Conservation (phyloP, 306 rosid species). For the Elaeagnus macrophylla region DNA sequence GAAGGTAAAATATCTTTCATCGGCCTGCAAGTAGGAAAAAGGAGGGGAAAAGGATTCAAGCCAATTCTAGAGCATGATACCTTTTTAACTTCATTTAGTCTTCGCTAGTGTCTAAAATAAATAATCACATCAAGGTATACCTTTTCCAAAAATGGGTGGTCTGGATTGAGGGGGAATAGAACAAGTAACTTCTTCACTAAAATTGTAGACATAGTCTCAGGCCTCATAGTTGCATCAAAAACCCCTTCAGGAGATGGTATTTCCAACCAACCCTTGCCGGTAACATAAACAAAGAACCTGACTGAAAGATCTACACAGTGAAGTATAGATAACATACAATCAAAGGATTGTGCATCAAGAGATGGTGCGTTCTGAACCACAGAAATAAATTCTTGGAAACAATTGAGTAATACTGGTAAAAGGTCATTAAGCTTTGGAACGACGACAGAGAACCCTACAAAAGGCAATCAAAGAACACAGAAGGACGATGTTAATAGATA, state of each 20-base stretch:
- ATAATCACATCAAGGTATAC: slow-evolving; percentile 22
- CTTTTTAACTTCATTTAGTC: no score
- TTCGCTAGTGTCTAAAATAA: neutral
- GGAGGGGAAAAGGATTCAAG: slow-evolving; percentile 2
- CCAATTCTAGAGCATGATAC: neutral
- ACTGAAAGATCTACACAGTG: slow-evolving; percentile 53
- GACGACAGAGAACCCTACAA: slow-evolving; percentile 45
- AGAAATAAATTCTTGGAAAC: slow-evolving; percentile 63
- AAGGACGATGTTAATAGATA: neutral
- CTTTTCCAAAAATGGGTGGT: slow-evolving; percentile 43
- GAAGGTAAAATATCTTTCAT: slow-evolving; percentile 48
- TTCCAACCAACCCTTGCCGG: slow-evolving; percentile 26
- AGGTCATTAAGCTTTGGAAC: slow-evolving; percentile 50
- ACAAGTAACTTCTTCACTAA: slow-evolving; percentile 54
- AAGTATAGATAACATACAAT: slow-evolving; percentile 58
- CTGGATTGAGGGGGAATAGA: slow-evolving; percentile 53
- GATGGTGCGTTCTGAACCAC: slow-evolving; percentile 25
- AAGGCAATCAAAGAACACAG: slow-evolving; percentile 6
- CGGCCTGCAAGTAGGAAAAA: slow-evolving; percentile 44
- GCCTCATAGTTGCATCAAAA: slow-evolving; percentile 28
- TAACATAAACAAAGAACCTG: slow-evolving; percentile 41
- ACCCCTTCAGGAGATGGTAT: slow-evolving; percentile 29
- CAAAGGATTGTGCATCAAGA: slow-evolving; percentile 52
- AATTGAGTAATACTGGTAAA: slow-evolving; percentile 51
- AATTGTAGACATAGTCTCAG: slow-evolving; percentile 34